A percentile compares a stretch with the other conserved stretches of the same genome.
These are phyloP conservation scores for Aaosphaeria arxii DNA, from an alignment of 2,329 filamentous ascomycete species.

Conservation along the genomic window DNA sequence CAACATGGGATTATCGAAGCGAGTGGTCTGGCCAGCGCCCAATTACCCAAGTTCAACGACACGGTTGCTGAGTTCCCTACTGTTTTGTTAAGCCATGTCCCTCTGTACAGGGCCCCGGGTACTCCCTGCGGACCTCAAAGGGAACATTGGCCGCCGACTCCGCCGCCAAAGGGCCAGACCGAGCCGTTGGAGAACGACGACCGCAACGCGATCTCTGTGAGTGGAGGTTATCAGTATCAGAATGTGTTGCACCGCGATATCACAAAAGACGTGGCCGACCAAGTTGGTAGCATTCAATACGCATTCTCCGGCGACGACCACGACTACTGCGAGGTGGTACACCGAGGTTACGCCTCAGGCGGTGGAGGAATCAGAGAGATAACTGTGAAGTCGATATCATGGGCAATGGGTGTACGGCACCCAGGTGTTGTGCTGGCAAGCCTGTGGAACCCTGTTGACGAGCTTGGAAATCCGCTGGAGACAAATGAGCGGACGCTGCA, in stretches of 20 bases:
- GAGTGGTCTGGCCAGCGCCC: conserved; percentile 34
- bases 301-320: conserved; percentile 97
- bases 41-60: conserved; percentile 35
- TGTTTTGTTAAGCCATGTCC: conserved; percentile 86
- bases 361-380: conserved; percentile 68
- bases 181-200: conserved; percentile 58
- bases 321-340: conserved; percentile 90
- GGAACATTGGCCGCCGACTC: conserved; percentile 75
- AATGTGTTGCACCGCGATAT: conserved; percentile 81
- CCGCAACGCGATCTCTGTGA: conserved; percentile 74
- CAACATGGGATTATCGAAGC: conserved; percentile 60
- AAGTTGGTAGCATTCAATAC: conserved; percentile 76
- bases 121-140: conserved; percentile 85
- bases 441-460: conserved; percentile 86
- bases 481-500: conserved; percentile 61
- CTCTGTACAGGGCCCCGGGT: conserved; percentile 75
- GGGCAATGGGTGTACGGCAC: conserved; percentile 90
- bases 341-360: conserved; percentile 62
- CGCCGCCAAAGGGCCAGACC: conserved; percentile 58
- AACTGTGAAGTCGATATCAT: conserved; percentile 91
- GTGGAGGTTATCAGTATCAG: conserved; percentile 89
- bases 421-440: conserved; percentile 88
- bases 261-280: conserved; percentile 71
- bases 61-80: conserved; percentile 71
- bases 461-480: conserved; percentile 38